Conservation (phyloP, 2,329 filamentous ascomycete species). For the Hypoxylon sp. region DNA sequence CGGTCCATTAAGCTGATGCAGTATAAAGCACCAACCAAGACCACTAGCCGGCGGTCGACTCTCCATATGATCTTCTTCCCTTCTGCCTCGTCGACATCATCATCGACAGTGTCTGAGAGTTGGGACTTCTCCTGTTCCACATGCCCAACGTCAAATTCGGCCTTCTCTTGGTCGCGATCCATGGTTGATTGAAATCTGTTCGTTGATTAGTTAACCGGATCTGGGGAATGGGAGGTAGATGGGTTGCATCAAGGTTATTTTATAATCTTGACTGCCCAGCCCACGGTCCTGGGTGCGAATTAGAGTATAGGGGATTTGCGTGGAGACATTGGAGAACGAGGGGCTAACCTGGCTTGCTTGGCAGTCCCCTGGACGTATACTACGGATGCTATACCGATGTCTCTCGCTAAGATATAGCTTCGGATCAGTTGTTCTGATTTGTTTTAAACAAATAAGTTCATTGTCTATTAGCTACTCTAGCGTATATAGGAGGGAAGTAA, state of each 20-base stretch:
- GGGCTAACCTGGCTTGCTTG: constrained; percentile 23
- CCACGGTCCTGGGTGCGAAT: not conserved
- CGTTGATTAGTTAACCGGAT: constrained; percentile 1
- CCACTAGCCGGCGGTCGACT: constrained; percentile 76
- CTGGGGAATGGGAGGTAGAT: not conserved
- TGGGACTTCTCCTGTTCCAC: constrained; percentile 44
- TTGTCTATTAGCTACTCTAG: constrained; percentile 4
- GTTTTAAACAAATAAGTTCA: not conserved
- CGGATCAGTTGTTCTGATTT: not conserved
- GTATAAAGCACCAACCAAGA: constrained; percentile 76
- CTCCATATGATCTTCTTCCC: constrained; percentile 77
- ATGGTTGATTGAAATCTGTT: constrained; percentile 37
- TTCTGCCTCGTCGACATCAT: constrained; percentile 71
- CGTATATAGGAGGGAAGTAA: constrained; percentile 6
- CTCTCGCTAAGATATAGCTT: constrained; percentile 9
- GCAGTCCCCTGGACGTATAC: not conserved
- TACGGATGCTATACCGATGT: constrained; percentile 8
- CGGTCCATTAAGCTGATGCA: constrained; percentile 84
- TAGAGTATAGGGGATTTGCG: constrained; percentile 10
- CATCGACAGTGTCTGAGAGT: constrained; percentile 49
- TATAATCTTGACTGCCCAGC: constrained; percentile 19
- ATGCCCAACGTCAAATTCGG: constrained; percentile 41
- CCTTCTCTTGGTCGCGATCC: constrained; percentile 52
- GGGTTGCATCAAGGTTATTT: constrained; percentile 22
- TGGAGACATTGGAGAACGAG: constrained; percentile 32